These are phyloP conservation scores for Globisporangium spinosum DNA, from an alignment of 352 stramenopile genomes.

Conservation along the genomic window DNA sequence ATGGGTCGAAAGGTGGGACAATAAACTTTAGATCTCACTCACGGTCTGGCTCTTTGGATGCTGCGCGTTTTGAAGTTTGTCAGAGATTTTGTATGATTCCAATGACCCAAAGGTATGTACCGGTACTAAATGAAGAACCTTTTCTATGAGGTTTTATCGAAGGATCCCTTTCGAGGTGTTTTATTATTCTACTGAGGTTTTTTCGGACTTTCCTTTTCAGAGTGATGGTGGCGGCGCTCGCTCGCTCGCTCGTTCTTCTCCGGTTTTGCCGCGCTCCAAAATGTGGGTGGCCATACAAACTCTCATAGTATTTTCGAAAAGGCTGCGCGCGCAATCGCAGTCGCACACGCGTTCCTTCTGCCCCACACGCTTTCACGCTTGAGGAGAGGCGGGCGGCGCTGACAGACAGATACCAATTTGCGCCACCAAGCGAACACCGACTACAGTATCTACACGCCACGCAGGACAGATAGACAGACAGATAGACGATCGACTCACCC, in stretches of 20 bases:
- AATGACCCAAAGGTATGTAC: constrained; percentile 2
- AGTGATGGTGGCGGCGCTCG: constrained; percentile 4
- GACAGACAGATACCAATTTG: constrained; percentile 5
- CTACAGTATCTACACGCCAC: background rate
- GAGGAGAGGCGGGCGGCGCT: background rate
- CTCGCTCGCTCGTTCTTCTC: background rate
- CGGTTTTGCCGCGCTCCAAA: background rate
- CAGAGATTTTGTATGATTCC: background rate
- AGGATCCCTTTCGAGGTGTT: background rate
- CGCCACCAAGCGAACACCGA: background rate
- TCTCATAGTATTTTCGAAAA: constrained; percentile 12
- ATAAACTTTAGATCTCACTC: background rate
- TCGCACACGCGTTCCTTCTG: constrained; percentile 12
- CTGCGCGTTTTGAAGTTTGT: background rate
- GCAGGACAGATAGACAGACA: background rate
- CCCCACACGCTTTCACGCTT: background rate
- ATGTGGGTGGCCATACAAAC: constrained; percentile 7
- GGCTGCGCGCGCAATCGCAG: background rate
- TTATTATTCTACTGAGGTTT: background rate
- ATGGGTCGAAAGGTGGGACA: background rate
- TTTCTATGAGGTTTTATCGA: background rate
- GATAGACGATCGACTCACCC: background rate
- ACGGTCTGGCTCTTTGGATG: background rate
- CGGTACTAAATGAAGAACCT: background rate
- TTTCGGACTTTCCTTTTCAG: constrained; percentile 10